These are phyloP conservation scores for Ramularia endophylla DNA, from an alignment of 2,329 filamentous ascomycete genomes.

Conservation along the genomic window DNA sequence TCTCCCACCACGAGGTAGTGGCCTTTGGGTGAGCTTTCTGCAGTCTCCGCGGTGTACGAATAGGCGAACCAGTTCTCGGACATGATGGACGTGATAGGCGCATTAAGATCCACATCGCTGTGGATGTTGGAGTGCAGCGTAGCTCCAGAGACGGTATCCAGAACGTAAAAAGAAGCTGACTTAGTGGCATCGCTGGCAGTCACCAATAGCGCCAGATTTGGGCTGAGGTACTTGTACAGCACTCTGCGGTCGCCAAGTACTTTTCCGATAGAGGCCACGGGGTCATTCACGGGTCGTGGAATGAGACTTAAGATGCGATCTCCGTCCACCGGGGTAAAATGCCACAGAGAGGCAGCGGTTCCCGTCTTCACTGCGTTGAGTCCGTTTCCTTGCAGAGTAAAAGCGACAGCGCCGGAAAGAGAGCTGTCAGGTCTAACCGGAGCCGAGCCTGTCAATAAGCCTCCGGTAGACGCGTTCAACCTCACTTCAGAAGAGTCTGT, in stretches of 20 bases:
- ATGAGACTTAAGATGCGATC: slow-evolving; percentile 65
- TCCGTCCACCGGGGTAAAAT: slow-evolving; percentile 59
- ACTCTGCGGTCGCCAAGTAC: slow-evolving; percentile 90
- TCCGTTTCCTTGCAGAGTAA: slow-evolving; percentile 21
- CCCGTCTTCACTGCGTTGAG: slow-evolving; percentile 23
- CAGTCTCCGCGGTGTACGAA: slow-evolving; percentile 57
- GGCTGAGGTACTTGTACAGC: slow-evolving; percentile 94
- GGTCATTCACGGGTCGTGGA: slow-evolving; percentile 67
- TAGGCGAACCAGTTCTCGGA: slow-evolving; percentile 97
- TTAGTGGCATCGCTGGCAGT: slow-evolving; percentile 54
- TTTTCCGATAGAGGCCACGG: slow-evolving; percentile 88
- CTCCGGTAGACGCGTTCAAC: slow-evolving; percentile 29
- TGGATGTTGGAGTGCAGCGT: slow-evolving; percentile 68
- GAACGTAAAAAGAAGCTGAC: slow-evolving; percentile 65
- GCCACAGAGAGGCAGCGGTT: slow-evolving; percentile 51
- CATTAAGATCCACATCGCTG: slow-evolving; percentile 64
- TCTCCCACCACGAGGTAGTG: slow-evolving; percentile 83
- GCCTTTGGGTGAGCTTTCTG: slow-evolving; percentile 60
- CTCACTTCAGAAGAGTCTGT: slow-evolving; percentile 49
- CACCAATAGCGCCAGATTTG: slow-evolving; percentile 74
- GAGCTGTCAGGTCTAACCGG: slow-evolving; percentile 2
- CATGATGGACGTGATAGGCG: slow-evolving; percentile 69
- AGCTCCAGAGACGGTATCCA: slow-evolving; percentile 82
- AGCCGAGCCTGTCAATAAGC: slow-evolving; percentile 10
- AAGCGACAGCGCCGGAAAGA: slow-evolving; percentile 15